Evolutionary conservation across 345 rosid genomes (phyloP).

Genomic region (Citrus sp.): DNA sequence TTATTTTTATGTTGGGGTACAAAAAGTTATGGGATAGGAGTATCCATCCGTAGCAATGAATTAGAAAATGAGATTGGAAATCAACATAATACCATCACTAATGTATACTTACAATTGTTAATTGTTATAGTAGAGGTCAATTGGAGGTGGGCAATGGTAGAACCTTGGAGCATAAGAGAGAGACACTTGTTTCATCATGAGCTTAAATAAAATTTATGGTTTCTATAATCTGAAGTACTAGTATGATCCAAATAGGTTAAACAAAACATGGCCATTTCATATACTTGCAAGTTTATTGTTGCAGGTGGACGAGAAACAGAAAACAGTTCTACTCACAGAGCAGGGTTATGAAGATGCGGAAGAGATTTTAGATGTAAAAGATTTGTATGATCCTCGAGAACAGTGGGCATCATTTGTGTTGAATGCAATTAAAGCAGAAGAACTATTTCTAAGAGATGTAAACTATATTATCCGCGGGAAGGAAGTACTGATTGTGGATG

Average conservation of each 20-base stretch:
- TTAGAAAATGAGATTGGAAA: background rate
- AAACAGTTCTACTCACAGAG: slow-evolving; percentile 85
- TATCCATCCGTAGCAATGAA: background rate
- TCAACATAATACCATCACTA: background rate
- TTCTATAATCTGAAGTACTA: background rate
- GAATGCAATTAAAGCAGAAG: slow-evolving; percentile 96
- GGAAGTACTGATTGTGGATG: slow-evolving; percentile 97
- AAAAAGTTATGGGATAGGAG: background rate
- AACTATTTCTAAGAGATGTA: slow-evolving; percentile 89
- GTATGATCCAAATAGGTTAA: slow-evolving; percentile 2
- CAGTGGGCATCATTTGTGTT: slow-evolving; percentile 92
- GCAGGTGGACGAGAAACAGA: slow-evolving; percentile 97
- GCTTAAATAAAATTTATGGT: background rate
- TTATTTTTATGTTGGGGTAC: background rate
- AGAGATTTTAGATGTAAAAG: slow-evolving; percentile 86
- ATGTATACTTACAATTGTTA: background rate
- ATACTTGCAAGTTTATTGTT: slow-evolving; percentile 22
- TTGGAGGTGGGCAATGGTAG: background rate
- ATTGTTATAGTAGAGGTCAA: background rate
- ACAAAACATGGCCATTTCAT: background rate
- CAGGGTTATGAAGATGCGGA: slow-evolving; percentile 98
- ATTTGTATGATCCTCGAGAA: slow-evolving; percentile 95
- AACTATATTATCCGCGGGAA: slow-evolving; percentile 90
- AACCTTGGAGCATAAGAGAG: background rate
- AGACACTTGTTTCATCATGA: background rate